phyloP scores from a whole-genome alignment of 2,329 filamentous ascomycete species.

The Phaeosphaeriaceae sp. region DNA sequence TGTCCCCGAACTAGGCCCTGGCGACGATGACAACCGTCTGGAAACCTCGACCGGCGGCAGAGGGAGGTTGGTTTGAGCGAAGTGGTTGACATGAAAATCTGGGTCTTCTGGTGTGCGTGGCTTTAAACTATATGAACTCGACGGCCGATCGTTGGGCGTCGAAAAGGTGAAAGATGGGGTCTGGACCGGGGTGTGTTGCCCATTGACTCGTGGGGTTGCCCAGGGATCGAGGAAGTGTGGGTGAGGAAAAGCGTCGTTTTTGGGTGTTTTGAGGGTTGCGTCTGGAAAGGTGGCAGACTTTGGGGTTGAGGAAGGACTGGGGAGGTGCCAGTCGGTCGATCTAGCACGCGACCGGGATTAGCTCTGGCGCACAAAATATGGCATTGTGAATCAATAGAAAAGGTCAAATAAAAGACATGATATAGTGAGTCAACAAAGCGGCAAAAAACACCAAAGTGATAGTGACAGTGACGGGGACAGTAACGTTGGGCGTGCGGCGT shows the following conservation, averaged over 20 bases:
- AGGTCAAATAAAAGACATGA: no score
- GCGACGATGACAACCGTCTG: slow-evolving; percentile 64
- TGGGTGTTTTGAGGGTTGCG: slow-evolving; percentile 53
- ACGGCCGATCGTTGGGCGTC: slow-evolving; percentile 42
- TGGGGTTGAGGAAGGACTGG: slow-evolving; percentile 58
- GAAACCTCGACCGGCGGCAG: slow-evolving; percentile 67
- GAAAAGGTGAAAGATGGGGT: slow-evolving; percentile 50
- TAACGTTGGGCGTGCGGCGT: neutral
- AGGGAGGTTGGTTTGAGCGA: slow-evolving; percentile 61
- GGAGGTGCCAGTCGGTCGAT: slow-evolving; percentile 56
- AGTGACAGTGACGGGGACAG: no score
- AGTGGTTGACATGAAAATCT: slow-evolving; percentile 67
- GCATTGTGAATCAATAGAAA: slow-evolving; percentile 15
- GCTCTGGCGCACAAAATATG: slow-evolving; percentile 36
- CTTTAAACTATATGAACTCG: slow-evolving; percentile 44
- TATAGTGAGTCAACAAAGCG: no score
- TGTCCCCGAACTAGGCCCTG: slow-evolving; percentile 49
- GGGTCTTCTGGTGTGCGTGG: slow-evolving; percentile 48
- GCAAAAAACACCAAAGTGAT: no score
- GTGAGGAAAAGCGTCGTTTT: slow-evolving; percentile 48
- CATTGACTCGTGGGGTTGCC: slow-evolving; percentile 52
- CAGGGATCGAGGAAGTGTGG: slow-evolving; percentile 59
- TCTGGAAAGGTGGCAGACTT: slow-evolving; percentile 51
- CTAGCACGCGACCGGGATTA: slow-evolving; percentile 47
- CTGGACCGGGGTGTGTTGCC: slow-evolving; percentile 50